These are phyloP conservation scores for Alternaria sp. DNA, from an alignment of 2,329 filamentous ascomycete species.

Conservation along the genomic window DNA sequence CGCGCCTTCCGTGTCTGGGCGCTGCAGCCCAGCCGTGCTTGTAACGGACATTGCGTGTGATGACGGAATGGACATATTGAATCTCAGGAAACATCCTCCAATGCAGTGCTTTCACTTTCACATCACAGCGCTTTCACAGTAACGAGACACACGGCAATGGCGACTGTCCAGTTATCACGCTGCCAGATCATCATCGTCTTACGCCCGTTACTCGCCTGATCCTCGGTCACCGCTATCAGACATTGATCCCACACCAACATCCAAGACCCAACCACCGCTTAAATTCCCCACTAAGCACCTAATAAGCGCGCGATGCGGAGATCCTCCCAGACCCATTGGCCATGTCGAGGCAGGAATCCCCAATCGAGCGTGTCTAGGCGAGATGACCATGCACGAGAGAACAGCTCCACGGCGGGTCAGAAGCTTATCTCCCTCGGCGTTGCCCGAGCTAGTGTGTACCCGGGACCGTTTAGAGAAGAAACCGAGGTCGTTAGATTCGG, in stretches of 20 bases:
- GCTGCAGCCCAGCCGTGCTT: neutral
- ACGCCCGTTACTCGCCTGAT: constrained; percentile 2
- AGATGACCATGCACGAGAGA: constrained; percentile 3
- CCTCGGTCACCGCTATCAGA: neutral
- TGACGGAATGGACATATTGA: neutral
- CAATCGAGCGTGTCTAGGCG: constrained; percentile 10
- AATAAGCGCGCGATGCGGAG: neutral
- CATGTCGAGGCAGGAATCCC: constrained; percentile 4
- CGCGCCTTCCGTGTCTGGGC: constrained; percentile 15
- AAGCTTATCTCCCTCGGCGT: constrained; percentile 12
- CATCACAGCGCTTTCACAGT: neutral
- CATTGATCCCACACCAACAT: neutral
- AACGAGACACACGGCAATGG: neutral
- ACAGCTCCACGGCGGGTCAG: constrained; percentile 17
- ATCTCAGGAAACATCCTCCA: neutral
- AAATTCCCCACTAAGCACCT: neutral
- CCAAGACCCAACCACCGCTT: neutral
- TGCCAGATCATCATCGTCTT: neutral
- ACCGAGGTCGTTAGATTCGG: constrained; percentile 9
- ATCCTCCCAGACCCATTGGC: constrained; percentile 1
- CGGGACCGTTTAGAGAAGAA: neutral
- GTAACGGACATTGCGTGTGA: neutral
- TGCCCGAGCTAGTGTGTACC: neutral
- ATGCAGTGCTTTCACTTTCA: neutral
- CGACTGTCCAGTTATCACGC: neutral